Base-by-base conservation (phyloP, 768 basidiomycete genomes). In the Neoboletus brunneissimus region DNA sequence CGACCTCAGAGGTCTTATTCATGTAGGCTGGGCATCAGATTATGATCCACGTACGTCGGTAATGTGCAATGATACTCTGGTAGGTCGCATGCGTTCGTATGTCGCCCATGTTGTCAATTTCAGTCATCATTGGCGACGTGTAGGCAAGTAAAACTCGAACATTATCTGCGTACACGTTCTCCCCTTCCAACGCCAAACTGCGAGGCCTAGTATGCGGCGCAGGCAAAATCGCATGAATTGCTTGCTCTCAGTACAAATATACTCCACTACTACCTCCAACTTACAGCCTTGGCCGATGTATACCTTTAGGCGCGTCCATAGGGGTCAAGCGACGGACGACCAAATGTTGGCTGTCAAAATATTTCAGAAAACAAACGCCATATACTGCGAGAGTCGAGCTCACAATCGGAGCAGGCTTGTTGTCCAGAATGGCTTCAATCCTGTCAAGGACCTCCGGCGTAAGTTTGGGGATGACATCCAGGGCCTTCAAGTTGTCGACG, bases 381-480 rank as follows among this genome's bases (percentile, higher is more conserved):
- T 10, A 34, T 12, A 3, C 7, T 27, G 15, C 7, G 12, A 44
- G 16, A 37, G 11, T 34, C 44, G 16, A 23, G 25, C 75, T 62
- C 50, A 76, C 75, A 7, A 64, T 60, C 2, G 66, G 52, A 4
- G 63, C 51, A 22, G 72, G 70, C 53, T 64, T 72, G 77, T 70
- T 78, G 66, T 76, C 71, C 45, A 85, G 64, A 55, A 85, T 80
- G 6, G 68, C 67, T 52, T 86, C 84, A 44, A 86, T 79, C 69
- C 79, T 78, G 38, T 73, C 67, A 31, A 79, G 51, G 43, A 86
- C 61, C 49, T 82, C 78, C 13, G 77, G 73, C 9, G 81, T 83
- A 32, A 85, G 61, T 69, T 83, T 84, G 34, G 79, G 77, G 59
- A 83, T 70, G 51, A 84, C 66, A 7, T 82, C 76, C 55, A 86